A percentile compares a stretch with the other conserved stretches of the same genome.
These are phyloP conservation scores for Fusarium musae DNA, from an alignment of 2,329 filamentous ascomycete species.

Conservation along the genomic window DNA sequence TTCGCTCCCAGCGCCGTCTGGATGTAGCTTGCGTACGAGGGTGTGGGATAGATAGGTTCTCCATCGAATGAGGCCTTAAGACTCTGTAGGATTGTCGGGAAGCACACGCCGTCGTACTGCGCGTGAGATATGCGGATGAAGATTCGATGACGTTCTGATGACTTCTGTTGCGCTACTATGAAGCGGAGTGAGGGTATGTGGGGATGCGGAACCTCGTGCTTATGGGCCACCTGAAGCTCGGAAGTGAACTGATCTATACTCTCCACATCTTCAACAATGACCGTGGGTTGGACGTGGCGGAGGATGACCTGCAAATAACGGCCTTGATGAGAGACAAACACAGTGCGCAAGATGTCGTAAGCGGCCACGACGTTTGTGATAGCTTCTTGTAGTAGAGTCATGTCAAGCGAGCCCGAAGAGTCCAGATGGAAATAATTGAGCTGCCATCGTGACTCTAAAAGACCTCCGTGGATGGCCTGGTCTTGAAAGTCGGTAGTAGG, in stretches of 20 bases:
- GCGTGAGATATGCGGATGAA: slow-evolving; percentile 31
- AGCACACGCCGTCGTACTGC: slow-evolving; percentile 28
- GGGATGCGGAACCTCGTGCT: not conserved
- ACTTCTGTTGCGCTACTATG: slow-evolving; percentile 6
- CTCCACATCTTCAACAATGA: slow-evolving; percentile 15
- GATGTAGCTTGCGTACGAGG: slow-evolving; percentile 16
- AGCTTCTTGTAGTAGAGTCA: slow-evolving; percentile 10
- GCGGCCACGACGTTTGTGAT: slow-evolving; percentile 27
- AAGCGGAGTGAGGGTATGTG: slow-evolving; percentile 11
- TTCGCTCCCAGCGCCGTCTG: not conserved
- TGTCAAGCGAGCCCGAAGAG: not conserved
- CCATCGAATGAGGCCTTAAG: slow-evolving; percentile 21
- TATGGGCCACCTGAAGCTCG: not conserved
- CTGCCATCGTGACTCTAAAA: slow-evolving; percentile 38
- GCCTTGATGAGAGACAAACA: slow-evolving; percentile 20
- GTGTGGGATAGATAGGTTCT: not conserved
- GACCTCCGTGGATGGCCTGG: slow-evolving; percentile 24
- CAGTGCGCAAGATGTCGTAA: slow-evolving; percentile 30
- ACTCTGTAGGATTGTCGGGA: slow-evolving; percentile 16
- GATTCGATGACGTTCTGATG: slow-evolving; percentile 17
- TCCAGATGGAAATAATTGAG: slow-evolving; percentile 31
- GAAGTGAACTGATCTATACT: slow-evolving; percentile 14
- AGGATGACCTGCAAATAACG: slow-evolving; percentile 31
- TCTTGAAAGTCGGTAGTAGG: slow-evolving; percentile 37
- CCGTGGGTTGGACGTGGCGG: slow-evolving; percentile 2